Percentiles rank a stretch among this genome's conserved stretches.
These are phyloP conservation scores for Podila horticola DNA, from an alignment of 192 early-diverging fungal genomes.

Conservation along the genomic window DNA sequence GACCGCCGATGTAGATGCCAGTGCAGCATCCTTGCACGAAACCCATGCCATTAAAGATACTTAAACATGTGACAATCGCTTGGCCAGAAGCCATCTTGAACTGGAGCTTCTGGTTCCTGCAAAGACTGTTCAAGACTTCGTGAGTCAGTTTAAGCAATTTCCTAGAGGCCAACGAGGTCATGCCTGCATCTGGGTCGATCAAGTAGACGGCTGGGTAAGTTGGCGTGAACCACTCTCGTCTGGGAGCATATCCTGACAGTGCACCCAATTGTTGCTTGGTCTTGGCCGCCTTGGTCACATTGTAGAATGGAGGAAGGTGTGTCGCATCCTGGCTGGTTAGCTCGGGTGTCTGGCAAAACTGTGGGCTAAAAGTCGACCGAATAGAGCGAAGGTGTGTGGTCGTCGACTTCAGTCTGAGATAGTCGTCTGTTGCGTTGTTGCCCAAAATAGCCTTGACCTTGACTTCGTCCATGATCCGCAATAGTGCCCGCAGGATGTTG, in stretches of 20 bases:
- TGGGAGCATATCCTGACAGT: slow-evolving; percentile 62
- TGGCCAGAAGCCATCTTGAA: slow-evolving; percentile 58
- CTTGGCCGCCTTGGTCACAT: slow-evolving; percentile 74
- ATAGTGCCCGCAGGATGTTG: slow-evolving; percentile 15
- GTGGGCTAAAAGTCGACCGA: slow-evolving; percentile 56
- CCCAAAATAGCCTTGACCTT: slow-evolving; percentile 66
- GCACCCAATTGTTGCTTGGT: slow-evolving; percentile 60
- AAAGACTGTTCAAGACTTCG: slow-evolving; percentile 63
- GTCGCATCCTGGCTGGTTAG: slow-evolving; percentile 39
- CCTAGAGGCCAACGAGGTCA: slow-evolving; percentile 13
- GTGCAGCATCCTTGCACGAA: slow-evolving; percentile 38
- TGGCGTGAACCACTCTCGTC: slow-evolving; percentile 65
- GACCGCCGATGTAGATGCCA: slow-evolving; percentile 48
- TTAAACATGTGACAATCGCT: slow-evolving; percentile 48
- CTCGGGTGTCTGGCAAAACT: slow-evolving; percentile 53
- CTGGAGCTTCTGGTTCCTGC: slow-evolving; percentile 66
- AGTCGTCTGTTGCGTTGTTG: slow-evolving; percentile 60
- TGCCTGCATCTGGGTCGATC: slow-evolving; percentile 51
- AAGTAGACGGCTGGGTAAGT: slow-evolving; percentile 63
- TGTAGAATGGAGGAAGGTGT: slow-evolving; percentile 65
- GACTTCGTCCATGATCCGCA: slow-evolving; percentile 73
- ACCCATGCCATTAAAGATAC: slow-evolving; percentile 40
- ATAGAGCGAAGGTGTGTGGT: slow-evolving; percentile 61
- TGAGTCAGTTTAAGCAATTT: slow-evolving; percentile 58
- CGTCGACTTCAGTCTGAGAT: slow-evolving; percentile 63